Conservation (phyloP, 441 rosid species). For the Aquilaria agallochum region DNA sequence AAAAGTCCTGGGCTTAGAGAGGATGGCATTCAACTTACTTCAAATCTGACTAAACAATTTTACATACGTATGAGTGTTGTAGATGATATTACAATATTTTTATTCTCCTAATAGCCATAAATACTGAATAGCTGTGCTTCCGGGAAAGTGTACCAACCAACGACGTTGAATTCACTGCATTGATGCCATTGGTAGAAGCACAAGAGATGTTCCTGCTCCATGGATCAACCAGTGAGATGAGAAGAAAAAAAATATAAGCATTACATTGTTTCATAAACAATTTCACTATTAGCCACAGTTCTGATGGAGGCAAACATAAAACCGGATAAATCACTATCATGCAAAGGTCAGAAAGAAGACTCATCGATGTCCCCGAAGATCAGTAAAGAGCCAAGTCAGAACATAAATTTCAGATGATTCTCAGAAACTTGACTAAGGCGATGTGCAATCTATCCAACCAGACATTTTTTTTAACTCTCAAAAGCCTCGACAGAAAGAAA, state of each 20-base stretch:
- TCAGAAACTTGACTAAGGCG: not conserved
- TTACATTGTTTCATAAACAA: constrained; percentile 1
- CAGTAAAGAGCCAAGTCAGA: constrained; percentile 1
- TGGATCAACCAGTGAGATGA: constrained; percentile 5
- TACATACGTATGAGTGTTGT: too few relatives aligned
- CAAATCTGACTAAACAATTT: too few relatives aligned
- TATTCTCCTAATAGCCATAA: not conserved
- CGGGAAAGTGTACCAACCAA: constrained; percentile 51
- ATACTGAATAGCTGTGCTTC: constrained; percentile 22
- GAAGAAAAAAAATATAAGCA: constrained; percentile 1
- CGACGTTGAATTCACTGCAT: constrained; percentile 44
- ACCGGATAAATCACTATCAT: too few relatives aligned
- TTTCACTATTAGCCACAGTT: not conserved
- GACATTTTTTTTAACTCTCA: too few relatives aligned
- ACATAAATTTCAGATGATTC: not conserved
- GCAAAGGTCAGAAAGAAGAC: not conserved
- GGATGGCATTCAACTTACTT: too few relatives aligned
- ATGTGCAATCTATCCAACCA: too few relatives aligned
- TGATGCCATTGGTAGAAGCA: constrained; percentile 37
- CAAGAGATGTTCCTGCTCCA: constrained; percentile 37
- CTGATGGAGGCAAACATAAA: too few relatives aligned
- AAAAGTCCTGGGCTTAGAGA: too few relatives aligned
- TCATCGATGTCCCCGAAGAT: not conserved
- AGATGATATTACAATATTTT: not conserved
- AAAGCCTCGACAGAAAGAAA: too few relatives aligned